Evolutionary conservation across 2,329 filamentous ascomycete species (phyloP), one percentile per base, ranked within the genome.

Genomic region (Clarireedia paspali): DNA sequence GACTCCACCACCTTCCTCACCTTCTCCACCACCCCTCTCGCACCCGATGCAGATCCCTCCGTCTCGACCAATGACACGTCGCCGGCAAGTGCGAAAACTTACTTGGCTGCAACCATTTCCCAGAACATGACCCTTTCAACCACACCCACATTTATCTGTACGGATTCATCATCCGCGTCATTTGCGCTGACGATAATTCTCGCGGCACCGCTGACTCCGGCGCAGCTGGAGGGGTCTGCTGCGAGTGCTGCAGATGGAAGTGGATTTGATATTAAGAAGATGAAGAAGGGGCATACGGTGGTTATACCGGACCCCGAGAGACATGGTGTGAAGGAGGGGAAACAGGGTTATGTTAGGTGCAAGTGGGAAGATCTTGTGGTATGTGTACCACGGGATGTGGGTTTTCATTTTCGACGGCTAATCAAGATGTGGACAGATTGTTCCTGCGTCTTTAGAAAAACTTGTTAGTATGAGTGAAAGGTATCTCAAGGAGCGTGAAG

Each of bases 51-150:
- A n/a, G 47, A 26, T 40, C 15, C 47, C 30, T 20, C 24, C 15
- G 26, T 23, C 36, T 38, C 53, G 47, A 50, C 24, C 10, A 24
- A 12, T 24, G 26, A 47, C 15, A 5, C 20, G 44, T 9, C 44
- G 23, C 17, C 38, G 17, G 17, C 38, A 15, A 34, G 40, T 27
- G 14, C 15, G 34, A 30, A 53, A 27, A 50, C 57, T 20, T 64
- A 60, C 47, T 59, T 68, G 12, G 48, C 67, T 6, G 66, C 58
- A 27, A 65, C 63, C 2, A 62, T 67, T 47, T 54, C 50, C 27
- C 59, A 67, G 42, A 64, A 68, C 39, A 67, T 67, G 63, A 67
- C 66, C 3, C 56, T 67, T 6, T 63, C 61, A 4, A 60, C 61
- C 1, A 62, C 60, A 5, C 65, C 66, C 17, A 68, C 66, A 17